These are phyloP conservation scores for Sarcocystis neurona DNA, from an alignment of 169 alveolate genomes.

Conservation along the genomic window DNA sequence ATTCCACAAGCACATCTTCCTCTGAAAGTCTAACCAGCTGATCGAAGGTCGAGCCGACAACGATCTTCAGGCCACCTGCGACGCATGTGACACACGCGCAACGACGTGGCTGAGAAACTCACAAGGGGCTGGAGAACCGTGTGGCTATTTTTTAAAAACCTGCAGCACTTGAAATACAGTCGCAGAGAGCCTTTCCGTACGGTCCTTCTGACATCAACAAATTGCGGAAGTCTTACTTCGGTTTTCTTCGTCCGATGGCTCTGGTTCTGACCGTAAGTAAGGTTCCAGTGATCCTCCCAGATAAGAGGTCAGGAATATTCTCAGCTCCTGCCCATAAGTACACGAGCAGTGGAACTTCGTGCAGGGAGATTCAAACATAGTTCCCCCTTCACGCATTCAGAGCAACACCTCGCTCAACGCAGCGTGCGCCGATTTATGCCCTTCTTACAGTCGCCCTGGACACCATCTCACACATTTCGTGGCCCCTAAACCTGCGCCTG, in stretches of 20 bases:
- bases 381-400: no score
- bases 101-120: no score
- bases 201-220: not conserved
- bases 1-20: constrained; percentile 43
- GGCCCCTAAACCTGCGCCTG: no score
- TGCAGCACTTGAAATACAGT: no score
- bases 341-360: not conserved
- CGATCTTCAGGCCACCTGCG: constrained; percentile 40
- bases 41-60: constrained; percentile 50
- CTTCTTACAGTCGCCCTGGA: no score
- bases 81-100: not conserved
- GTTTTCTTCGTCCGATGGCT: constrained; percentile 35
- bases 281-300: constrained; percentile 43
- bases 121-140: no score
- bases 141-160: no score
- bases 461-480: no score
- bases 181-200: not conserved
- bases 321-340: constrained; percentile 23
- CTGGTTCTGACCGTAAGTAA: constrained; percentile 39
- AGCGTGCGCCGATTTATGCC: no score
- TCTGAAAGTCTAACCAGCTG: not conserved
- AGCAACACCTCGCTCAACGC: no score
- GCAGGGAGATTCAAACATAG: no score
- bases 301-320: not conserved
- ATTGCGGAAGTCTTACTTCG: not conserved